Base-by-base conservation (phyloP, 2,329 filamentous ascomycete genomes). In the Diaporthe vaccinii region DNA sequence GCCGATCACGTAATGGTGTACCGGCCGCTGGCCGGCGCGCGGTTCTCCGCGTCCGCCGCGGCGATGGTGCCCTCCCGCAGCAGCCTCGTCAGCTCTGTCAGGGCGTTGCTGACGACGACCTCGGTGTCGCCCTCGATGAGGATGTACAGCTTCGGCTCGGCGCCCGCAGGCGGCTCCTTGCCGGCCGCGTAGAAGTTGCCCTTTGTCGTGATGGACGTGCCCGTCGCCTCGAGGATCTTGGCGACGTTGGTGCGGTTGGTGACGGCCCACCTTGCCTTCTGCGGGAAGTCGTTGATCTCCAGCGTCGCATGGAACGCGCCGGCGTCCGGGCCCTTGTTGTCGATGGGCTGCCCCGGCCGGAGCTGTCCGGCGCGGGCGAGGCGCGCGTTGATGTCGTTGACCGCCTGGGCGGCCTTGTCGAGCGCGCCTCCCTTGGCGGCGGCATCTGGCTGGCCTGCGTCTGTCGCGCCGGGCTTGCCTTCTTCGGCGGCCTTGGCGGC, bases 241-340 rank as follows among this genome's bases (percentile, higher is more conserved):
- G 96, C 96, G 74, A 99, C 97, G 81, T 99, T 99, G 49, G 97
- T 98, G 78, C 97, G 92, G 84, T 99, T 99, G 53, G 97, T 99
- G 86, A 99, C 97, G 15, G 95, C 96, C 97, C 97, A 99, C 80
- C 97, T 92, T 78, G 97, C 97, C 88, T 98, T 98, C 84, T 99
- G 97, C 46, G 97, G 97, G 85, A 98, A 98, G 85, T 99, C 97
- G 84, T 99, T 99, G 90, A 99, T 99, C 84, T 98, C 97, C 77
- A 99, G 89, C 5, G 96, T 98, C 22, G 97, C 96, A 83, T 99
- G 97, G 89, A 95, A 99, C 0, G 96, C 95, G 70, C 97, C 97
- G 4, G 97, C 97, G 84, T 99, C 97, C 0, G 97, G 97, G 1
- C 97, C 97, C 84, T 98, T 98, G 86, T 99, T 99, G 87, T 99